Base-by-base conservation (phyloP, 495 filamentous ascomycete genomes). In the Aspergillus bertholletiae region DNA sequence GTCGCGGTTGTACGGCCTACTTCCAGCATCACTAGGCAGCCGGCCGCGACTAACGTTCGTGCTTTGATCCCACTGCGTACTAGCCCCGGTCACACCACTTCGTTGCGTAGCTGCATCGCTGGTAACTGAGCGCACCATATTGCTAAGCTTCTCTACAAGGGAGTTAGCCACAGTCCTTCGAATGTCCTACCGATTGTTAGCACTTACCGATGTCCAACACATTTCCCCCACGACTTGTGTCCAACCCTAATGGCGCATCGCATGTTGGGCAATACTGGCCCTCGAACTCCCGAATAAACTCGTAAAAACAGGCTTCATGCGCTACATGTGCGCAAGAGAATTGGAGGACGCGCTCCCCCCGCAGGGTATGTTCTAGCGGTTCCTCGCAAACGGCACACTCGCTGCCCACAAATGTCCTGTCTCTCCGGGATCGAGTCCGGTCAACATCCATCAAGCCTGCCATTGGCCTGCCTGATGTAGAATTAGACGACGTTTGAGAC, bases 231-330 rank as follows among this genome's bases (percentile, higher is more conserved):
- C 94, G 84, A 69, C 91, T 97, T 5, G 92, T 95, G 72, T 99
- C 94, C 45, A 99, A 74, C 26, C 92, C 91, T 22, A 99, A 72
- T 30, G 95, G 91, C 53, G 90, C 88, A 79, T 96, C 90, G 71
- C 94, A 99, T 56, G 90, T 88, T 34, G 94, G 94, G 70, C 94
- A 99, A 68, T 88, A 92, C 62, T 99, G 92, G 37, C 89, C 90
- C 58, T 99, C 95, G 56, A 89, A 89, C 68, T 96, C 93, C 56
- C 90, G 88, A 60, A 99, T 94, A 64, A 92, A 97, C 72, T 99
- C 95, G 72, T 97, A 99, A 69, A 99, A 99, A 73, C 94, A 99
- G 18, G 95, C 95, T 68, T 97, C 94, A 65, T 99, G 94, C 15
- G 93, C 89, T 30, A 99, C 95, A 68, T 99, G 94, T 11, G 84